Base-by-base conservation (phyloP, 2,329 filamentous ascomycete species). In the Thielaviopsis ethacetica region DNA sequence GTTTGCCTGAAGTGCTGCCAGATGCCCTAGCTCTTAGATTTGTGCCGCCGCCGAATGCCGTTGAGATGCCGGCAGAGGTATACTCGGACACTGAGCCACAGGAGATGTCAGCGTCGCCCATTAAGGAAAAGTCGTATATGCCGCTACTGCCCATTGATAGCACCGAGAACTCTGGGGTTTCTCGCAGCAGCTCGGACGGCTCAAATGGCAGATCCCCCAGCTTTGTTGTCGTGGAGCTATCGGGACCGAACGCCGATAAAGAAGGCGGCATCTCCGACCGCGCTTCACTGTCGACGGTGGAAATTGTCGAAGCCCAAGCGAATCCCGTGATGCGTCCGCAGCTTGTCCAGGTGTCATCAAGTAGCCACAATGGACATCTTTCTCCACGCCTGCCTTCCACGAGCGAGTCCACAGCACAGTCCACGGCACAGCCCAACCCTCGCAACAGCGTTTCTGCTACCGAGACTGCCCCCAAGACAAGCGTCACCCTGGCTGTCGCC, bases 271-370 rank as follows among this genome's bases (percentile, higher is more conserved):
- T 52, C 22, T 62, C 62, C 5, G 63, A 66, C 57, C 58, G 57
- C 24, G 64, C 62, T 15, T 66, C 65, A 1, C 54, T 65, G 3
- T 66, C 64, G 1, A 65, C 63, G 0, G 62, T 65, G 54, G 64
- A 66, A 26, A 62, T 66, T 9, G 60, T 61, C 1, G 65, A 66
- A 38, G 64, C 62, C 1, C 62, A 64, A 17, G 62, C 58, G 1
- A 64, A 65, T 22, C 65, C 63, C 2, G 60, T 65, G 1, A 27
- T 66, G 22, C 64, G 60, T 50, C 62, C 64, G 1, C 63, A 64
- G 13, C 41, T 66, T 34, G 59, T 65, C 2, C 54, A 61, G 44
- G 59, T 63, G 3, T 56, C 55, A n/a, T 17, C 53, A 7, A 21
- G 5, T 47, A 19, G n/a, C n/a, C 47, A 15, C 38, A 15, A 15